phyloP scores from a whole-genome alignment of 352 stramenopile species.

The Globisporangium perplexum region DNA sequence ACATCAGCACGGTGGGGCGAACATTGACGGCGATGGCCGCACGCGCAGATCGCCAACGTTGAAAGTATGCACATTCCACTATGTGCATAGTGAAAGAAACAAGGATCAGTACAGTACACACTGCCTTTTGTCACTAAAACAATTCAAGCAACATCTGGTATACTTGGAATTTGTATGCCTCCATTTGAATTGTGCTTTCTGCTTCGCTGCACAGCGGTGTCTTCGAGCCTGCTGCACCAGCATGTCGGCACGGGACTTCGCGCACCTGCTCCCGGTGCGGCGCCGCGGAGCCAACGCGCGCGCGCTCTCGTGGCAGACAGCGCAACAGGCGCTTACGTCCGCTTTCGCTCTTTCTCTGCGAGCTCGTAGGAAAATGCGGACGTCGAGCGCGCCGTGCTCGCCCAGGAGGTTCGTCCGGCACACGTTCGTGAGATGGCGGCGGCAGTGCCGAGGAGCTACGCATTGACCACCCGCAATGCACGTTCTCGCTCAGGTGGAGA shows the following conservation, averaged over 20 bases:
- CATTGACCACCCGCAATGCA: not conserved
- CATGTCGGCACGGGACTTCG: conserved; percentile 64
- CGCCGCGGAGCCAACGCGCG: no score
- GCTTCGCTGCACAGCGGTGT: not conserved
- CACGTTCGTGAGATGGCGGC: no score
- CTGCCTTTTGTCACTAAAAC: no score
- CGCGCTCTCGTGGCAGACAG: not conserved
- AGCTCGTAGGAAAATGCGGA: conserved; percentile 72
- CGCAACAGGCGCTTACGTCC: not conserved
- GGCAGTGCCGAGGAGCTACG: not conserved
- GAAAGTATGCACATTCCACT: no score
- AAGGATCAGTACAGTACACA: no score
- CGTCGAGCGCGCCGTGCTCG: conserved; percentile 75
- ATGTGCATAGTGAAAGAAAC: no score
- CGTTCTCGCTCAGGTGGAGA: conserved; percentile 45
- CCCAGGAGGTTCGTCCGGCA: conserved; percentile 49
- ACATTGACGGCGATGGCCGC: no score
- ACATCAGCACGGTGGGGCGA: no score
- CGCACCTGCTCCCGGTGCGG: conserved; percentile 63
- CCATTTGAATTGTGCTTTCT: no score
- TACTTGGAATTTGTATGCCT: no score
- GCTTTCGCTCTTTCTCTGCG: not conserved
- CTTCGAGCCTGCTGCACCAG: not conserved
- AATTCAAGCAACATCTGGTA: no score
- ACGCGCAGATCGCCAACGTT: no score